These are phyloP conservation scores for Trichosporon inkin DNA, from an alignment of 1,284 basidiomycete genomes.

Conservation along the genomic window DNA sequence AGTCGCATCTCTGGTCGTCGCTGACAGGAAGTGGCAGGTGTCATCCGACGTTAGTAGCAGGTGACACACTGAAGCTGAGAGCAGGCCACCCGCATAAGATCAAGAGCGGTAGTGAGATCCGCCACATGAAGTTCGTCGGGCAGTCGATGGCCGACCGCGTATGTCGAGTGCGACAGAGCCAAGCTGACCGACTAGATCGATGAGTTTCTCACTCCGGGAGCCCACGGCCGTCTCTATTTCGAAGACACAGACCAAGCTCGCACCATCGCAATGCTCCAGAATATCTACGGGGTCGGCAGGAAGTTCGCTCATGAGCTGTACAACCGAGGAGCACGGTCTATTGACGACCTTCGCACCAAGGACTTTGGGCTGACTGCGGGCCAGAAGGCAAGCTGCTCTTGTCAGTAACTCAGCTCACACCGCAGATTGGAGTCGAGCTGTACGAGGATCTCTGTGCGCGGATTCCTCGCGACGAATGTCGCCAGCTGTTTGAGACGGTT, in stretches of 20 bases:
- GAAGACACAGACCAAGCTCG: slow-evolving; percentile 41
- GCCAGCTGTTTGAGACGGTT: slow-evolving; percentile 66
- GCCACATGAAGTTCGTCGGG: slow-evolving; percentile 63
- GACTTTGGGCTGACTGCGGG: slow-evolving; percentile 54
- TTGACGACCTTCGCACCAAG: slow-evolving; percentile 64
- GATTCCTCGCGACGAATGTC: slow-evolving; percentile 79
- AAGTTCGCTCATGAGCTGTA: slow-evolving; percentile 68
- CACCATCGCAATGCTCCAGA: slow-evolving; percentile 57
- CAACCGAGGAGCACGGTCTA: slow-evolving; percentile 65
- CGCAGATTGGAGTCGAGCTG: slow-evolving; percentile 63
- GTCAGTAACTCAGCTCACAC: neutral
- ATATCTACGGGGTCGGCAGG: slow-evolving; percentile 78
- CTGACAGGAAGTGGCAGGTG: slow-evolving; percentile 33
- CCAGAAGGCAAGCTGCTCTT: slow-evolving; percentile 54
- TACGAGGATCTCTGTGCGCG: slow-evolving; percentile 68
- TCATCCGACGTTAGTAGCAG: slow-evolving; percentile 34
- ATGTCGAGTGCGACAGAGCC: slow-evolving; percentile 2
- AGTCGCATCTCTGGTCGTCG: slow-evolving; percentile 3
- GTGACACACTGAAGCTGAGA: neutral
- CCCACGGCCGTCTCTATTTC: slow-evolving; percentile 36
- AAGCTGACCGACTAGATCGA: slow-evolving; percentile 34
- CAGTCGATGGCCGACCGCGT: slow-evolving; percentile 72
- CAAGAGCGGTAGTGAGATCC: slow-evolving; percentile 61
- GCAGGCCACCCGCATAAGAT: slow-evolving; percentile 56
- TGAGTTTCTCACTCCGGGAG: slow-evolving; percentile 40